Evolutionary conservation across 257 asterid species (phyloP), one percentile per base, ranked within the genome.

Genomic region (Ligustrum vulgare): DNA sequence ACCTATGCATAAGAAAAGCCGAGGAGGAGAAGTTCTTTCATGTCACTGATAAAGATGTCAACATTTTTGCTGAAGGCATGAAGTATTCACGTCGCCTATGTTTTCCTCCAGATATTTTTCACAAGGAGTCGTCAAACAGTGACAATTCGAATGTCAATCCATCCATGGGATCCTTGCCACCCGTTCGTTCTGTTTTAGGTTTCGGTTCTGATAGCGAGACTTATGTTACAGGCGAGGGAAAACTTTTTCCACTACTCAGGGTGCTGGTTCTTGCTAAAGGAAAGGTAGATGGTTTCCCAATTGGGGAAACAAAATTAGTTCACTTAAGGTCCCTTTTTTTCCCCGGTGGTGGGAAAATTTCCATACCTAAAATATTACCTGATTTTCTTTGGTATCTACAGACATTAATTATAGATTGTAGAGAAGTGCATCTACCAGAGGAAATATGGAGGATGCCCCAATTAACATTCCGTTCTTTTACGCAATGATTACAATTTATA

Each of bases 361-460:
- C 4, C 60, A 69, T 69, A 41, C 72, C 77, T 47, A 70, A 56
- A 9, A 34, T 20, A 34, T 32, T 77, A 22, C 65, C 76, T 22
- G 23, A n/a, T 32, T 32, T 6, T 33, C 25, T 78, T 13, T 20
- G 18, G 47, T 15, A 62, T 67, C 78, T 78, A 32, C 15, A 72
- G 45, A 51, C 33, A 0, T 39, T 78, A n/a, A 32, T 65, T 22
- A 15, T 78, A 7, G 43, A 18, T 7, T 6, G 36, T 39, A 1
- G 5, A 9, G 33, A 34, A 65, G 75, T 31, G 20, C 67, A 43
- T 35, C 54, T 49, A 31, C 60, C 72, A 32, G n/a, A 11, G 18
- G 71, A 67, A 12, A 62, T 78, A 28, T 78, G 82, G 82, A 25
- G 36, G 34, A 43, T 78, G 81, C 33, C 60, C 23, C 72, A 43